Evolutionary conservation across 2,329 filamentous ascomycete species (phyloP), one percentile per base, ranked within the genome.

Genomic region (Sporothrix brasiliensis): DNA sequence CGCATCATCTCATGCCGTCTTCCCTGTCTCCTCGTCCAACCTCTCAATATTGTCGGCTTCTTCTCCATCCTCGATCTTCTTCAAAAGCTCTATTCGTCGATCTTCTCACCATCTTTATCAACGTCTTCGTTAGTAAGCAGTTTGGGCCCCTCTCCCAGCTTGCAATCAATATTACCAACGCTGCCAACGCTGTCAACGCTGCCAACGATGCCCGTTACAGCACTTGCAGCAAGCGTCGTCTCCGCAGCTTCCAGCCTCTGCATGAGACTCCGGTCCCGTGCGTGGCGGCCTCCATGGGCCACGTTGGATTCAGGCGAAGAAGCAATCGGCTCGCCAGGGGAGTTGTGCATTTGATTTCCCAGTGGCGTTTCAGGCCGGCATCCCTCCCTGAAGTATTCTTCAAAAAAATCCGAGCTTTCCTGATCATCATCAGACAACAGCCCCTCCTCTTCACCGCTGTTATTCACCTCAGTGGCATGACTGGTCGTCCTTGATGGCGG

Each of bases 241-340:
- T 30, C 14, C 4, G 2, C 9, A 13, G n/a, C 41, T 6, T 58
- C 52, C 34, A 53, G 49, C 4, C 50, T 39, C 34, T 50, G 41
- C 41, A 41, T 19, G 4, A 54, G 56, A 4, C 56, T 63, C 2
- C 16, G 9, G 4, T 39, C 52, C 21, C 47, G 6, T 1, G 9
- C 27, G 6, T 21, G 30, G 3, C 53, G 3, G 1, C 52, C 30
- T 13, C 52, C 66, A 2, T 49, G 53, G 1, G 69, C 67, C n/a
- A 72, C 69, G 10, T 69, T 53, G 3, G 71, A 69, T 2, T 53
- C 71, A 9, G 71, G 71, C 27, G 69, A 71, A 5, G 69, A 72
- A 2, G 69, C 69, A 7, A 71, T 34, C 2, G 63, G 69, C 13
- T 61, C 54, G 5, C 49, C 9, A 19, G n/a, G 6, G 14, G 11